These are phyloP conservation scores for Thyridium curvatum DNA, from an alignment of 2,329 filamentous ascomycete species.

Conservation along the genomic window DNA sequence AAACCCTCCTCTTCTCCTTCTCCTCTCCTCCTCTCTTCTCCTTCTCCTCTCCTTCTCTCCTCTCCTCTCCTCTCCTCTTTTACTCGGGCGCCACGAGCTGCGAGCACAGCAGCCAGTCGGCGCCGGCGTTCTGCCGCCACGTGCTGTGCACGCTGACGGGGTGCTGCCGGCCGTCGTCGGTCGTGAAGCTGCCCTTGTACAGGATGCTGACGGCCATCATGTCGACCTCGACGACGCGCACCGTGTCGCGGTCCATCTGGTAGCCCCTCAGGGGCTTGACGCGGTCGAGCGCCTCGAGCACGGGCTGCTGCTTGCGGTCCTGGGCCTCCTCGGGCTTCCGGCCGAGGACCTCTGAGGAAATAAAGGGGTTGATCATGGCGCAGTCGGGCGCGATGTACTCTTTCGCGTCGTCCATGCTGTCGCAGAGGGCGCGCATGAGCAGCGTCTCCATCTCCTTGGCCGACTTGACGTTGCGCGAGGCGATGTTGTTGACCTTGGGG, in stretches of 20 bases:
- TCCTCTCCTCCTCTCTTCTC: too few species aligned
- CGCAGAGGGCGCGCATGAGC: constrained; percentile 29
- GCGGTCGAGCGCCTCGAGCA: constrained; percentile 17
- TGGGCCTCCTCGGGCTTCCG: too few species aligned
- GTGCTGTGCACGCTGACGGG: constrained; percentile 18
- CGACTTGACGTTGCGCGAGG: constrained; percentile 28
- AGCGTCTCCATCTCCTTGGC: constrained; percentile 29
- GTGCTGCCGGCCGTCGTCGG: constrained; percentile 11
- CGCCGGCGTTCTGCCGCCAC: constrained; percentile 29
- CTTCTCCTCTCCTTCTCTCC: not conserved
- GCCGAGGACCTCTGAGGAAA: constrained; percentile 7
- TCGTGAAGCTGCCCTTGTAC: constrained; percentile 21
- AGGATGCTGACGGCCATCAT: constrained; percentile 28
- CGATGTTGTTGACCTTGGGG: constrained; percentile 22
- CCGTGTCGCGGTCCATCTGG: constrained; percentile 19
- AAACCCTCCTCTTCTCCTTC: not conserved
- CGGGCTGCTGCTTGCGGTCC: constrained; percentile 8
- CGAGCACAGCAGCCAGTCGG: constrained; percentile 21
- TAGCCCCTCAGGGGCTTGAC: constrained; percentile 20
- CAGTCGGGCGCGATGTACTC: constrained; percentile 31
- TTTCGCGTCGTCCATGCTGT: constrained; percentile 24
- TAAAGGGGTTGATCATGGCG: constrained; percentile 27
- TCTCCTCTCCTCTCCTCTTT: not conserved
- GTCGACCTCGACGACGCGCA: constrained; percentile 27
- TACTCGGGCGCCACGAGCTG: constrained; percentile 3